Evolutionary conservation across 345 rosid genomes (phyloP).

Genomic region (Murraya paniculata): DNA sequence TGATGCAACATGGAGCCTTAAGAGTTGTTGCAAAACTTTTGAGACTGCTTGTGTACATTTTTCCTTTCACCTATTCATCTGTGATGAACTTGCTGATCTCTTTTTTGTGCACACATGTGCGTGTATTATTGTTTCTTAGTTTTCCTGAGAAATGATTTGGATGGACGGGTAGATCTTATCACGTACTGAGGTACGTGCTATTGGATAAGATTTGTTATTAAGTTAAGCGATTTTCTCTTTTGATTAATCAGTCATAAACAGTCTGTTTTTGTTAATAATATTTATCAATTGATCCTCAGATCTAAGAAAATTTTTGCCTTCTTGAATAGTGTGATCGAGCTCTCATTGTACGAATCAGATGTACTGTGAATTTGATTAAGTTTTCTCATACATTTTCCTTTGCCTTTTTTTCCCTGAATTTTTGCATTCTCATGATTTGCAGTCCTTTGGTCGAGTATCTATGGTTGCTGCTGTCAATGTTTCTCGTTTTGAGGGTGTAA

Average conservation of each 20-base stretch:
- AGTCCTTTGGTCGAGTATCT: constrained; percentile 59
- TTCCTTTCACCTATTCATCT: not conserved
- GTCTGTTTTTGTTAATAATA: not conserved
- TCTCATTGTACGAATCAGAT: not conserved
- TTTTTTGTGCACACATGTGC: no score
- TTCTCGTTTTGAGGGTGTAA: constrained; percentile 79
- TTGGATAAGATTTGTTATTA: not conserved
- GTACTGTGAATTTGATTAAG: not conserved
- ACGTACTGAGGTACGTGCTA: constrained; percentile 42
- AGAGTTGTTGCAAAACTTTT: not conserved
- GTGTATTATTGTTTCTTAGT: not conserved
- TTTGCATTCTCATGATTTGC: constrained; percentile 26
- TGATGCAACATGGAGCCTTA: no score
- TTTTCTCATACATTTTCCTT: not conserved
- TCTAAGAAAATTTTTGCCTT: not conserved
- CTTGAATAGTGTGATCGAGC: not conserved
- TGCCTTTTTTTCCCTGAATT: not conserved
- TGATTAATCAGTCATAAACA: not conserved
- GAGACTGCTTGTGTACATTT: not conserved
- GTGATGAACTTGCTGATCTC: not conserved
- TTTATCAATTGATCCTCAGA: not conserved
- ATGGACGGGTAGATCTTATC: not conserved
- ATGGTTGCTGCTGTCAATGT: constrained; percentile 63
- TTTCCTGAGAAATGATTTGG: not conserved
- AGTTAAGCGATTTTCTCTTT: not conserved